Conservation (phyloP, 2,329 filamentous ascomycete genomes). For the Drechslerella coelobrocha region DNA sequence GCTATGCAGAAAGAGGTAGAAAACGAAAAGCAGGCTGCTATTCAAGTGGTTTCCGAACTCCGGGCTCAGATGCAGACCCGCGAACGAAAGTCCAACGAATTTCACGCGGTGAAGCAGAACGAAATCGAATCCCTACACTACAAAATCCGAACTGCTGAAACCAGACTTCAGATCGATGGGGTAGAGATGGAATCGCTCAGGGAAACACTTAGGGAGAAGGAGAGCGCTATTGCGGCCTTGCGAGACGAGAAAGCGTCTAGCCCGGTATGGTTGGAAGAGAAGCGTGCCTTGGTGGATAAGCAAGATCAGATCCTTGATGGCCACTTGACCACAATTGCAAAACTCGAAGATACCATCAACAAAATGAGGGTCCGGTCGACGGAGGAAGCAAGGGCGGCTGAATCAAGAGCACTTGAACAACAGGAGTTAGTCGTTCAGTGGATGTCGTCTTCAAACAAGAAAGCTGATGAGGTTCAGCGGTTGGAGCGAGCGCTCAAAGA, state of each 20-base stretch:
- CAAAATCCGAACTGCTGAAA: constrained; percentile 31
- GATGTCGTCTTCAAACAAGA: constrained; percentile 40
- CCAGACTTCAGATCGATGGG: constrained; percentile 37
- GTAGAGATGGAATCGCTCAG: constrained; percentile 45
- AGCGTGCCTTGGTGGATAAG: constrained; percentile 19
- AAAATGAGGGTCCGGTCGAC: constrained; percentile 37
- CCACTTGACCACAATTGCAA: constrained; percentile 33
- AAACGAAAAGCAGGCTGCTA: constrained; percentile 16
- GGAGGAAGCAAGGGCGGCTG: constrained; percentile 35
- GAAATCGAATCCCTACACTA: constrained; percentile 41
- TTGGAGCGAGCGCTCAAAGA: constrained; percentile 39
- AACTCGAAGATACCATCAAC: constrained; percentile 39
- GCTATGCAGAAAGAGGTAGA: constrained; percentile 11
- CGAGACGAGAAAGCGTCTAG: constrained; percentile 27
- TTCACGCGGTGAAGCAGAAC: constrained; percentile 23
- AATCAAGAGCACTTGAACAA: constrained; percentile 28
- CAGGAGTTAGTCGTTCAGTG: constrained; percentile 35
- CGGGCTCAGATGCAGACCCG: constrained; percentile 35
- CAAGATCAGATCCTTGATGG: constrained; percentile 35
- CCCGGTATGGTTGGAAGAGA: constrained; percentile 27
- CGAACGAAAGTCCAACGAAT: constrained; percentile 22
- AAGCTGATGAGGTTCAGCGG: constrained; percentile 34
- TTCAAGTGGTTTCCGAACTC: constrained; percentile 20
- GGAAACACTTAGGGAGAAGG: constrained; percentile 29
- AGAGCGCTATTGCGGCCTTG: constrained; percentile 18